Conservation (phyloP, 805 yeast species). For the Monosporozyma solicola region DNA sequence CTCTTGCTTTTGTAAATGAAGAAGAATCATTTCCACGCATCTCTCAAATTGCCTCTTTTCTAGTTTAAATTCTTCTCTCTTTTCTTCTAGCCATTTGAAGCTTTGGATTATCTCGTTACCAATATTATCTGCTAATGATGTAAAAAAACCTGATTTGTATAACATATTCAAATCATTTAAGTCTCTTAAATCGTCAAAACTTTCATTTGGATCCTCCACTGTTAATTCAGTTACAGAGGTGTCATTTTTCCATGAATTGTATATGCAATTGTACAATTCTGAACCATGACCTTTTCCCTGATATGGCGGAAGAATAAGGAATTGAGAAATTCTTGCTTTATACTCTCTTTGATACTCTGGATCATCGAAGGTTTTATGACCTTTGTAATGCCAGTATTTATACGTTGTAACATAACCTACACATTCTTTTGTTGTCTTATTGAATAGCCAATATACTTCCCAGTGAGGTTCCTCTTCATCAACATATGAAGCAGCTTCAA, state of each 20-base stretch:
- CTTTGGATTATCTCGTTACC: conserved; percentile 9
- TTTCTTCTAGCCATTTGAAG: conserved; percentile 33
- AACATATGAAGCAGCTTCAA: conserved; percentile 89
- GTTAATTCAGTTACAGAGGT: conserved; percentile 56
- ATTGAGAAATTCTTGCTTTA: conserved; percentile 81
- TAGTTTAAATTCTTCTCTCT: conserved; percentile 43
- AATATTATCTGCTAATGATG: conserved; percentile 23
- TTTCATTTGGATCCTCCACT: conserved; percentile 91
- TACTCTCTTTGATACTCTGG: conserved; percentile 9
- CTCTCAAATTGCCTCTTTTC: conserved; percentile 74
- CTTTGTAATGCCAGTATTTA: conserved; percentile 68
- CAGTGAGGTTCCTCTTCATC: conserved; percentile 69
- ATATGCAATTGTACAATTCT: conserved; percentile 48
- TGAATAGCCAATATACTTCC: conserved; percentile 58
- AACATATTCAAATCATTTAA: conserved; percentile 59
- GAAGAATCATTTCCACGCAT: conserved; percentile 63
- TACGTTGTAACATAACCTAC: conserved; percentile 81
- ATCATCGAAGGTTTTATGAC: conserved; percentile 26
- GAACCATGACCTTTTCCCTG: conserved; percentile 72
- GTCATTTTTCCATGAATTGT: conserved; percentile 48
- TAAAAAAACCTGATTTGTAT: conserved; percentile 27
- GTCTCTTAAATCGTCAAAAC: conserved; percentile 86
- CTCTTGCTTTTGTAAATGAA: conserved; percentile 32
- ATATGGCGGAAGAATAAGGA: conserved; percentile 73
- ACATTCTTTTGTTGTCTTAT: conserved; percentile 34